Evolutionary conservation across 2,329 filamentous ascomycete genomes (phyloP), one percentile per base, ranked within the genome.

Genomic region (Beauveria sp.): DNA sequence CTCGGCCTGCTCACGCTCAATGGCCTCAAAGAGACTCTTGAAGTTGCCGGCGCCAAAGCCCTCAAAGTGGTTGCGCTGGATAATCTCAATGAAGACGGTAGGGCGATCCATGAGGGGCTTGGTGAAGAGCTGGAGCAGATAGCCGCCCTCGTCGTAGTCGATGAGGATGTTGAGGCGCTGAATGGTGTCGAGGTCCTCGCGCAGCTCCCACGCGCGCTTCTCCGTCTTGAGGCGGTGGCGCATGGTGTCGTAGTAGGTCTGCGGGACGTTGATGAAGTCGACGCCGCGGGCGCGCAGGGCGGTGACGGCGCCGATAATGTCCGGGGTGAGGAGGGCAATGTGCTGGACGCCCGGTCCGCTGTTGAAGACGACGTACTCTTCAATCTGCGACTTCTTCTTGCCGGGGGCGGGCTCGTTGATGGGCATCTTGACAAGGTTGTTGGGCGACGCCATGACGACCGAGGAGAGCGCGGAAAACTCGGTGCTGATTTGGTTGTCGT

Each of bases 31-130:
- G 68, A 97, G 71, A 64, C 88, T 92, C 84, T 92, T 96, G 79
- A 97, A 97, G 75, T 97, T 98, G 1, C 93, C 93, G 0, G 93
- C 93, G 4, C 93, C 93, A 68, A 97, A 97, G 0, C 93, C 93
- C 38, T 89, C 87, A 73, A 97, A 97, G 66, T 91, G 87, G 69
- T 96, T 88, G 62, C 93, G 80, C 80, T 97, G 92, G 69, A 97
- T 97, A 69, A 97, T 96, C 83, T 97, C 93, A 65, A 97, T 86
- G 72, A 97, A 97, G 31, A 97, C 93, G 3, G 93, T 97, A 26
- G 93, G 93, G 14, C 93, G 87, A 75, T 97, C 93, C 88, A 96
- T 90, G 67, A 97, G 75, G 66, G 93, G 93, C 85, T 91, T 91
- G 38, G 88, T 91, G 74, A 91, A 91, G 40, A 91, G 77, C 76